Base-by-base conservation (phyloP, 2,329 filamentous ascomycete species). In the Aureobasidium uvarum region DNA sequence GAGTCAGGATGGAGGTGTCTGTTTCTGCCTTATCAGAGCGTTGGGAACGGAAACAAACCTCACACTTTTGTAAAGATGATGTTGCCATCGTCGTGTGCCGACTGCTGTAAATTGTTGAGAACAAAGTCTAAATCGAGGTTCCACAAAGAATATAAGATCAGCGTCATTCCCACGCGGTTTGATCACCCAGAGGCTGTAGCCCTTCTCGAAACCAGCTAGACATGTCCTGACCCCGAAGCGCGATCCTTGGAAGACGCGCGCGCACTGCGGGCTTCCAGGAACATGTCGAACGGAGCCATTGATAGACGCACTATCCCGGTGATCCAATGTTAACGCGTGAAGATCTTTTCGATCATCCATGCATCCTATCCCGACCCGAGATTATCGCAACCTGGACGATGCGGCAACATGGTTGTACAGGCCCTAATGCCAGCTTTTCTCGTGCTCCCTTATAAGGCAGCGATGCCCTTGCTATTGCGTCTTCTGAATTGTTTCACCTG, bases 271-370 rank as follows among this genome's bases (percentile, higher is more conserved):
- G 16, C 4, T 46, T 39, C 13, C 25, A 41, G 43, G 31, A 39
- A 50, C 36, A 38, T 11, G 31, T 60, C n/a, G 20, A 36, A 8
- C 11, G 14, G 28, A 48, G 13, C 56, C 14, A 18, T 3, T 33
- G 31, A n/a, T n/a, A 11, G 43, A 55, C 31, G 31, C n/a, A 23
- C 52, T 25, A 45, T 25, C 25, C 25, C 25, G 25, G 25, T 25
- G 25, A n/a, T 16, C 16, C 13, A 41, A 28, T 41, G 23, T 56
- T 28, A 18, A 41, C n/a, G 31, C 43, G 7, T 50, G 56, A 46
- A 60, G 56, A 60, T 60, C 56, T 50, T 60, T 60, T 48, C 56
- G 20, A 38, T 36, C 43, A 50, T 48, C 56, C 56, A 48, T 50
- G 56, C 41, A 48, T 31, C 48, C 20, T 38, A 25, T 48, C 23